Percentiles rank a stretch among this genome's conserved stretches.
phyloP scores from a whole-genome alignment of 768 basidiomycete genomes.

The Psilocybe azurescens region DNA sequence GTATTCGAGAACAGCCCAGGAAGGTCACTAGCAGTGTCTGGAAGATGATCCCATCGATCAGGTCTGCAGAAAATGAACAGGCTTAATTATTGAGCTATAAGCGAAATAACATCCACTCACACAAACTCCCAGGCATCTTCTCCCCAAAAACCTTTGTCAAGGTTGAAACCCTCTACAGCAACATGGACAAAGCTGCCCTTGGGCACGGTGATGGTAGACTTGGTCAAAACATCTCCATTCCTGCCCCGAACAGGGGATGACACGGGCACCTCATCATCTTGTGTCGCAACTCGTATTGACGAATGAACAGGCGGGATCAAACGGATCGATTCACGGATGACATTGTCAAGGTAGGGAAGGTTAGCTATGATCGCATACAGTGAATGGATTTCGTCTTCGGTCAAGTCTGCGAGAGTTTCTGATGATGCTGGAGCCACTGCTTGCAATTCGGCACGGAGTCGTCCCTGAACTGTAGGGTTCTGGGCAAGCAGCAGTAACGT shows the following conservation, averaged over 20 bases:
- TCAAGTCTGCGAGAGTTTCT: slow-evolving; percentile 47
- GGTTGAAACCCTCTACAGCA: slow-evolving; percentile 79
- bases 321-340: slow-evolving; percentile 78
- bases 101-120: slow-evolving; percentile 42
- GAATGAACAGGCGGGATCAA: slow-evolving; percentile 83
- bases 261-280: slow-evolving; percentile 80
- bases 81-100: background rate
- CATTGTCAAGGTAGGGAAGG: slow-evolving; percentile 77
- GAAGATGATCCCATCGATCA: slow-evolving; percentile 80
- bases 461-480: slow-evolving; percentile 68
- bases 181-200: slow-evolving; percentile 82
- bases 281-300: slow-evolving; percentile 76
- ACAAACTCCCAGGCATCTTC: slow-evolving; percentile 81
- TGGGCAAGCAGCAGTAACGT: slow-evolving; percentile 76
- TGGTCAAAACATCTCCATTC: slow-evolving; percentile 49
- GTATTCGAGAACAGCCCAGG: slow-evolving; percentile 78
- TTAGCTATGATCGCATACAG: slow-evolving; percentile 59
- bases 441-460: slow-evolving; percentile 72
- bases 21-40: slow-evolving; percentile 65
- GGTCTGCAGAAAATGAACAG: slow-evolving; percentile 51
- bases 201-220: slow-evolving; percentile 51
- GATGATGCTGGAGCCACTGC: slow-evolving; percentile 44
- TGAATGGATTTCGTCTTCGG: slow-evolving; percentile 69
- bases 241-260: slow-evolving; percentile 60
- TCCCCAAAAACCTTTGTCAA: slow-evolving; percentile 82